Base-by-base conservation (phyloP, 225 moss, liverwort and hornwort species). In the Sphagnum contortum region DNA sequence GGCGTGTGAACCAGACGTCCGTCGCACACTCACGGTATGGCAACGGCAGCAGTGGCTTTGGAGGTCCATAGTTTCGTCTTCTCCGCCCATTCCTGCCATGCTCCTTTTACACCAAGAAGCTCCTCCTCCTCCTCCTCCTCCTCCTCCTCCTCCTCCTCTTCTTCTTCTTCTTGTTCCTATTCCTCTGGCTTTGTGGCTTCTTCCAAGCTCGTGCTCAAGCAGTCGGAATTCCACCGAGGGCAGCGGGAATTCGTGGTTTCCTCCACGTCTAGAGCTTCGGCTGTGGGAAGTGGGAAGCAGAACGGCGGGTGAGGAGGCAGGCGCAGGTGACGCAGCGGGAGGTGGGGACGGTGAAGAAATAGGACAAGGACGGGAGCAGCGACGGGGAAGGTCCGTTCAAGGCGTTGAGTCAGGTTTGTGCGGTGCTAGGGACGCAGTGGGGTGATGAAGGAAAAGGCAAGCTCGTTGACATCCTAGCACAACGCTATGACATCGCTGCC, bases 381-480 rank as follows among this genome's bases (percentile, higher is more conserved):
- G 29, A 29, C 29, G 29, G 29, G 5, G 75, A 68, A 12, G 96
- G 89, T 49, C 59, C 54, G 2, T 87, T 88, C 8, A 74, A 82
- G 45, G 88, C 86, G 49, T 68, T 90, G 79, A 87, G 88, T 73
- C 92, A 96, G 78, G 90, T 96, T 11, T 96, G 96, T 45, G 92
- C 92, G 2, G 96, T 96, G 69, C 51, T 96, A 50, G 96, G 96
- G 14, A 89, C 96, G 57, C 96, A 96, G 72, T 96, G 96, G 96
- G 96, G 92, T 0, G 96, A 96, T 50, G 96, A 96, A 69, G 96
- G 96, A 12, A 96, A 96, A 74, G 96, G 96, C 12, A 96, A 96
- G 79, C 69, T 96, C 12, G 96, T 96, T 10, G 96, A 96, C 49
- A 96, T 96, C 76, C 75, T 96, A 72, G 92, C 92, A 53, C 83